Evolutionary conservation across 768 basidiomycete genomes (phyloP).

Genomic region (Lepiota brunneoincarnata): DNA sequence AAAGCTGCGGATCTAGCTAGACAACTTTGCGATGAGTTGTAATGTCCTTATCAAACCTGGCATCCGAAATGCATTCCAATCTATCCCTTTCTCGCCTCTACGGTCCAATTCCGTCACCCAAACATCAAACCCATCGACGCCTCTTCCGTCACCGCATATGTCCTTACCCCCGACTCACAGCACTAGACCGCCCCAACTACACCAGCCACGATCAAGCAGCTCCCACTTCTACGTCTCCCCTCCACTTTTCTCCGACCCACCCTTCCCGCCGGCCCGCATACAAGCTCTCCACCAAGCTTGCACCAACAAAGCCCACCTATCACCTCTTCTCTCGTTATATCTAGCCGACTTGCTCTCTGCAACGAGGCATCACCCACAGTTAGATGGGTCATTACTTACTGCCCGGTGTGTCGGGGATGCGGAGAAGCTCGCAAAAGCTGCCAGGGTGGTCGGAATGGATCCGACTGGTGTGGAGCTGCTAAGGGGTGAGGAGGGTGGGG

Average conservation of each 20-base stretch:
- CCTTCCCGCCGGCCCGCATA: constrained; percentile 28
- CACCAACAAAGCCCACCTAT: constrained; percentile 37
- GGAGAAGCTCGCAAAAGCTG: constrained; percentile 63
- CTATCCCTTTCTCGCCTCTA: constrained; percentile 25
- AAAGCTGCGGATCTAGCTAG: constrained; percentile 46
- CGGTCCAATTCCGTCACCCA: constrained; percentile 24
- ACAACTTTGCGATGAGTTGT: constrained; percentile 77
- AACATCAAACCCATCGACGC: constrained; percentile 29
- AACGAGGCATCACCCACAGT: constrained; percentile 62
- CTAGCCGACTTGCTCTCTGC: constrained; percentile 73
- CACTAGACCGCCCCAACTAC: constrained; percentile 26
- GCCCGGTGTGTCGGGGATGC: constrained; percentile 60
- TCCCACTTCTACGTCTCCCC: constrained; percentile 14
- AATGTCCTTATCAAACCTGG: constrained; percentile 49
- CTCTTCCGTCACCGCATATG: constrained; percentile 20
- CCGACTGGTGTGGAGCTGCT: constrained; percentile 60
- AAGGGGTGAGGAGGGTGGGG: constrained; percentile 13
- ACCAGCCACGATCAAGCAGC: constrained; percentile 16
- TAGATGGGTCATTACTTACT: constrained; percentile 70
- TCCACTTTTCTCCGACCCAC: constrained; percentile 11
- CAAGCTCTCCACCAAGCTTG: constrained; percentile 26
- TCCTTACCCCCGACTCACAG: constrained; percentile 23
- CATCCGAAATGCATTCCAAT: constrained; percentile 33
- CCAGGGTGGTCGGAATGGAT: constrained; percentile 62
- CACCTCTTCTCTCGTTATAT: constrained; percentile 57